Percentiles rank a stretch among this genome's conserved stretches.
phyloP scores from a whole-genome alignment of 1,284 basidiomycete genomes.

The Leccinum pachyderme region DNA sequence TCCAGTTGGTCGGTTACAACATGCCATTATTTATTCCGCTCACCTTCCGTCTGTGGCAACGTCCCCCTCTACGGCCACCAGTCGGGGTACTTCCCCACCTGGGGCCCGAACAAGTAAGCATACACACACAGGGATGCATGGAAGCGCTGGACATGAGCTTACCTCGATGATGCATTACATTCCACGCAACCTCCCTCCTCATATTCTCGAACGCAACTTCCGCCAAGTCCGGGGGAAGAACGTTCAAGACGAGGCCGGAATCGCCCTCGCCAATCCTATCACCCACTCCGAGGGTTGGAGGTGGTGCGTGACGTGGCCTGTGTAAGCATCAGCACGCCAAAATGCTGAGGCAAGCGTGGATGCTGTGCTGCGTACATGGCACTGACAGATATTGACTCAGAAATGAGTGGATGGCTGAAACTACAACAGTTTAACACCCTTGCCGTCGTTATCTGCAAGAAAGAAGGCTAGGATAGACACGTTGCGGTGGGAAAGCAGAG shows the following conservation, averaged over 20 bases:
- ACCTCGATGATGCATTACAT: conserved; percentile 72
- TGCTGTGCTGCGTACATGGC: conserved; percentile 17
- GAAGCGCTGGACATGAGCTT: conserved; percentile 1
- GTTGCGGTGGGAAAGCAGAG: conserved; percentile 10
- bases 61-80: conserved; percentile 70
- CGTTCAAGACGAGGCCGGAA: conserved; percentile 49
- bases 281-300: conserved; percentile 34
- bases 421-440: conserved; percentile 5
- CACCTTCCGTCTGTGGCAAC: conserved; percentile 62
- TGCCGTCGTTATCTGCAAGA: not conserved
- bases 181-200: conserved; percentile 64
- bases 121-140: not conserved
- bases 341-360: conserved; percentile 1
- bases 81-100: conserved; percentile 75
- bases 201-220: conserved; percentile 60
- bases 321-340: conserved; percentile 3
- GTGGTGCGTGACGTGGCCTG: conserved; percentile 22
- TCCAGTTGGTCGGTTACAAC: conserved; percentile 3
- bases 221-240: conserved; percentile 55
- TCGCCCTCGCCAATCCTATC: conserved; percentile 63
- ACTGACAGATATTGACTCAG: conserved; percentile 3
- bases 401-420: conserved; percentile 5
- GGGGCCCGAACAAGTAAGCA: conserved; percentile 12
- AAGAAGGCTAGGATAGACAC: conserved; percentile 4
- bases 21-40: conserved; percentile 11